Base-by-base conservation (phyloP, 2,329 filamentous ascomycete species). In the Aspergillus luchuensis region DNA sequence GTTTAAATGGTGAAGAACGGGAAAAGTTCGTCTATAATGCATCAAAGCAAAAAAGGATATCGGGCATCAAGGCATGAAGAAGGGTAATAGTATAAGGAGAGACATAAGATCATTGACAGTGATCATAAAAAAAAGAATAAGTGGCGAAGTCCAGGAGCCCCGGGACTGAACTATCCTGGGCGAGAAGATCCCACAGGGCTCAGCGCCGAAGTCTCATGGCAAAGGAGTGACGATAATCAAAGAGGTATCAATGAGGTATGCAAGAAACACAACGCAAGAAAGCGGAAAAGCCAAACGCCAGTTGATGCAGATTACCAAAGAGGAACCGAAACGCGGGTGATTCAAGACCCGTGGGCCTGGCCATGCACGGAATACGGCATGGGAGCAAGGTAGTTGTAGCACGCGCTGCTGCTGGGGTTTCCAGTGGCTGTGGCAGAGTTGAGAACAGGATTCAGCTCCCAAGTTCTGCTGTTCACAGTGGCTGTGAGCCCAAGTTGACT, bases 381-480 rank as follows among this genome's bases (percentile, higher is more conserved):
- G 8, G 72, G 69, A 41, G 74, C 67, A 62, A 76, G 57, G 58
- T 76, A 77, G 47, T 61, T 68, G 56, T 76, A 76, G 60, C 69
- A 71, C 30, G 67, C 63, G 23, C 55, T 57, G 43, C 63, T 69
- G 36, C 64, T 63, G 25, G 74, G 63, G 4, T 69, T 59, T 15
- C 67, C 71, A 7, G 70, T 71, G 15, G 72, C 66, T 3, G 73
- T 65, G 56, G 69, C 60, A 13, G 68, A 59, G 48, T 70, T 65
- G 30, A 72, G 64, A 33, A 75, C 72, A 8, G 66, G 56, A 43
- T 73, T 73, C 62, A 76, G 72, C 6, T 80, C 76, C 76, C 78
- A 80, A 30, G 66, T 57, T 25, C 77, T 72, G 13, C 67, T 70
- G 47, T 70, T 67, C 4, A 50, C 25, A 17, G 77, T 67, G n/a